Percentiles rank a stretch among this genome's conserved stretches.
Conservation (phyloP, 306 rosid genomes). For the Vigna angularis region DNA sequence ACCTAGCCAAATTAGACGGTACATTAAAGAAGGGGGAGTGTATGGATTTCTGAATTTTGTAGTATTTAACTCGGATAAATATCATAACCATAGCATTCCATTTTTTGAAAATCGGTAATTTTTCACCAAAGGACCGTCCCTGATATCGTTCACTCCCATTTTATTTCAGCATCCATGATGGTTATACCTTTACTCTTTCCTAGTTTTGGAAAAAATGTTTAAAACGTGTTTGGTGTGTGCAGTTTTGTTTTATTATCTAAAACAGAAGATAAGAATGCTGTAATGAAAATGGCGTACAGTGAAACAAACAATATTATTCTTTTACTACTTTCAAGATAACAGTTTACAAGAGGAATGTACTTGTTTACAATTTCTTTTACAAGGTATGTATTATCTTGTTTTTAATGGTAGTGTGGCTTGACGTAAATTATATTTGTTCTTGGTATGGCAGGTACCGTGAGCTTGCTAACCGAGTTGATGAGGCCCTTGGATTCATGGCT, state of each 20-base stretch:
- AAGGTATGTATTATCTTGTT: neutral
- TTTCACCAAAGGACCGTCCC: neutral
- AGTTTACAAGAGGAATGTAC: neutral
- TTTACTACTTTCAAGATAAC: neutral
- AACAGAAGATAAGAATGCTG: neutral
- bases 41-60: slow-evolving; percentile 8
- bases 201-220: neutral
- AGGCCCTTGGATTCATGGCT: slow-evolving; percentile 99
- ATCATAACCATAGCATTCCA: neutral
- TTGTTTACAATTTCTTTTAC: neutral
- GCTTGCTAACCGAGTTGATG: slow-evolving; percentile 92
- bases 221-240: neutral
- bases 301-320: neutral
- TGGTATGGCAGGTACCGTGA: slow-evolving; percentile 83
- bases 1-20: neutral
- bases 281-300: neutral
- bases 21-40: neutral
- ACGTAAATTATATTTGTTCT: slow-evolving; percentile 14
- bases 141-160: neutral
- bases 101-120: neutral
- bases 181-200: neutral
- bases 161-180: neutral
- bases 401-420: slow-evolving; percentile 21
- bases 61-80: neutral
- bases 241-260: neutral